A percentile compares a stretch with the other conserved stretches of the same genome.
Evolutionary conservation across 1,284 basidiomycete genomes (phyloP).

Genomic region (Tremellales sp.): DNA sequence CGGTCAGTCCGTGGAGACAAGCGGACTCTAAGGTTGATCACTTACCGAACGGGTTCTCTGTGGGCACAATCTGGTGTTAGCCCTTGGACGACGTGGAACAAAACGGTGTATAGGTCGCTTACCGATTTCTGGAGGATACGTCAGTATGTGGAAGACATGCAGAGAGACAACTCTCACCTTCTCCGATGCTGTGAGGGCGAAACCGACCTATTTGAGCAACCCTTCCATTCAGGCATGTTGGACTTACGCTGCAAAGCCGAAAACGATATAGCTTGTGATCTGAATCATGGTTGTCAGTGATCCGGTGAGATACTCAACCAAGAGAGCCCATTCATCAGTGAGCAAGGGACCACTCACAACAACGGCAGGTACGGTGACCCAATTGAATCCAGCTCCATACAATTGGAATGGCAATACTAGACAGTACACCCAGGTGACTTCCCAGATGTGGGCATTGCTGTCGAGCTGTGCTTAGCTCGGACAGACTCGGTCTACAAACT

Average conservation of each 20-base stretch:
- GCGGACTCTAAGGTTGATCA: too few relatives aligned
- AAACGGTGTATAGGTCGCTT: neutral
- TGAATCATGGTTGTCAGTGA: constrained; percentile 2
- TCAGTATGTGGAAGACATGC: neutral
- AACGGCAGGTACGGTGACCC: constrained; percentile 61
- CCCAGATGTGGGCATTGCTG: constrained; percentile 50
- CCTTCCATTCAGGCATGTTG: constrained; percentile 23
- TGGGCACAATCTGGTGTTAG: constrained; percentile 5
- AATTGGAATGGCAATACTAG: constrained; percentile 62
- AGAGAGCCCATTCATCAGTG: too few relatives aligned
- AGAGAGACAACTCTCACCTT: constrained; percentile 4
- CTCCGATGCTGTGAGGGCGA: constrained; percentile 17
- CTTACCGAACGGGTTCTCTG: constrained; percentile 49
- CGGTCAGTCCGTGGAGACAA: too few relatives aligned
- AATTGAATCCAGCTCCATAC: constrained; percentile 55
- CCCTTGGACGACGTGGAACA: neutral
- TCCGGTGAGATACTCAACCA: too few relatives aligned
- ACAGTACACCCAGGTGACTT: constrained; percentile 43
- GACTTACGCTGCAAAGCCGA: constrained; percentile 42
- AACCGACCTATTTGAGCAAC: constrained; percentile 1
- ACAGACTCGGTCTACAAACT: too few relatives aligned
- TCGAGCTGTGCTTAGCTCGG: too few relatives aligned
- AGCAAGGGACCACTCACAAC: constrained; percentile 24
- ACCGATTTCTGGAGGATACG: constrained; percentile 2
- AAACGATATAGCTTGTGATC: constrained; percentile 44